Evolutionary conservation across 2,329 filamentous ascomycete species (phyloP).

Genomic region (Trichophyton mentagrophytes): DNA sequence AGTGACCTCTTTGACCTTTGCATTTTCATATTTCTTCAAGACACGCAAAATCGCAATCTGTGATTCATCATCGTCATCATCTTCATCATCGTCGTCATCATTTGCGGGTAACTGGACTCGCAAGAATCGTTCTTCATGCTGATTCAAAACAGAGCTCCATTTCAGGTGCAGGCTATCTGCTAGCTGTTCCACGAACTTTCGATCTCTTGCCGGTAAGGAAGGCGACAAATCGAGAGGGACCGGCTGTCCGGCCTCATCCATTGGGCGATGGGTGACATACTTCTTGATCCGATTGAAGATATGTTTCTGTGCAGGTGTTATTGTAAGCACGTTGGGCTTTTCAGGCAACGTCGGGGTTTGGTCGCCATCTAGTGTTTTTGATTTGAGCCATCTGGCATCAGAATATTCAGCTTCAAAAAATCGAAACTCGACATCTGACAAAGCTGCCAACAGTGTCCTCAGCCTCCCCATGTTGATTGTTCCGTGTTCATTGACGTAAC

Average conservation of each 20-base stretch:
- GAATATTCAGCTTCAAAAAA: conserved; percentile 84
- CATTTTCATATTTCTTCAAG: conserved; percentile 81
- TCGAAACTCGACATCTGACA: conserved; percentile 79
- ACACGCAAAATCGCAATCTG: conserved; percentile 72
- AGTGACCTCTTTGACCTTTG: conserved; percentile 67
- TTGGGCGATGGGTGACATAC: conserved; percentile 59
- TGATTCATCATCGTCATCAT: conserved; percentile 68
- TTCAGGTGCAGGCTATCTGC: conserved; percentile 55
- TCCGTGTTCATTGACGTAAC: conserved; percentile 93
- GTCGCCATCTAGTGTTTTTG: conserved; percentile 63
- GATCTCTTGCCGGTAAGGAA: conserved; percentile 65
- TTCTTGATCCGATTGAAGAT: conserved; percentile 71
- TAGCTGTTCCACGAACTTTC: conserved; percentile 83
- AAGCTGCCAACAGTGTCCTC: conserved; percentile 62
- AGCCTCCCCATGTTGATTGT: conserved; percentile 78
- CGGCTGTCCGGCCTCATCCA: conserved; percentile 33
- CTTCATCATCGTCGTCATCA: conserved; percentile 48
- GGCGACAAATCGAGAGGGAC: conserved; percentile 59
- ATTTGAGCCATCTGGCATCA: conserved; percentile 82
- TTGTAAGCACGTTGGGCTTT: conserved; percentile 51
- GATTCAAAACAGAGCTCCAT: conserved; percentile 52
- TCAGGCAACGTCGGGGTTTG: conserved; percentile 48
- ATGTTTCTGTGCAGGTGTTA: conserved; percentile 68
- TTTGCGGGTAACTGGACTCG: conserved; percentile 47
- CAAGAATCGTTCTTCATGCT: conserved; percentile 53